These are phyloP conservation scores for Pholiota microspora DNA, from an alignment of 768 basidiomycete species.

Conservation along the genomic window DNA sequence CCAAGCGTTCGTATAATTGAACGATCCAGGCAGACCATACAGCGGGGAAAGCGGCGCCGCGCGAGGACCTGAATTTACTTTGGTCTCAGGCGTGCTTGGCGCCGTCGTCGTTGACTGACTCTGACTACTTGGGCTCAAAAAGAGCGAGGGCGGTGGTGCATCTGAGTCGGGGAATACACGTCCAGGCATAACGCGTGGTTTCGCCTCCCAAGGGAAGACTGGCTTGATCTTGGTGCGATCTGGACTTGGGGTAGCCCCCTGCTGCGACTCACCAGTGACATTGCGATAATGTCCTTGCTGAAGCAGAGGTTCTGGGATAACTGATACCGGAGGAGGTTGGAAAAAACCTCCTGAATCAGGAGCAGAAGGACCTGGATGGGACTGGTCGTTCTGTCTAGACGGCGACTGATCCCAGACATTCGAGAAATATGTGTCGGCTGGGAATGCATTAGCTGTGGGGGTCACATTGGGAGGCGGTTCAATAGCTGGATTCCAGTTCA, in stretches of 20 bases:
- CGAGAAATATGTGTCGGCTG: slow-evolving; percentile 74
- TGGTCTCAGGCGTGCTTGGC: slow-evolving; percentile 35
- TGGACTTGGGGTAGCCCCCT: slow-evolving; percentile 49
- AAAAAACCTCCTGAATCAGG: slow-evolving; percentile 54
- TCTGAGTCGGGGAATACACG: slow-evolving; percentile 75
- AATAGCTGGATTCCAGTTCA: slow-evolving; percentile 78
- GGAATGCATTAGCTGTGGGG: slow-evolving; percentile 57
- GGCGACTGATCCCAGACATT: slow-evolving; percentile 82
- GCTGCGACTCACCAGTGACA: slow-evolving; percentile 49
- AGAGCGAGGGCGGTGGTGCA: slow-evolving; percentile 47
- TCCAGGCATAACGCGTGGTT: slow-evolving; percentile 60
- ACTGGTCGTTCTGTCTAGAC: slow-evolving; percentile 36
- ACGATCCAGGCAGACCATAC: slow-evolving; percentile 51
- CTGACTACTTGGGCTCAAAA: slow-evolving; percentile 32
- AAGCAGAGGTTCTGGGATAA: slow-evolving; percentile 66
- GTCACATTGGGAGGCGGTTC: slow-evolving; percentile 73
- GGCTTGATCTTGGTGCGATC: slow-evolving; percentile 70
- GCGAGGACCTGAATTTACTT: slow-evolving; percentile 17
- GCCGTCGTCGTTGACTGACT: slow-evolving; percentile 36
- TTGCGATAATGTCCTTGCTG: slow-evolving; percentile 73
- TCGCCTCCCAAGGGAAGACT: slow-evolving; percentile 96
- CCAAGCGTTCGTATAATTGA: slow-evolving; percentile 82
- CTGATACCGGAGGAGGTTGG: slow-evolving; percentile 53
- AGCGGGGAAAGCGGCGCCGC: slow-evolving; percentile 38
- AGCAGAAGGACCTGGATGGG: slow-evolving; percentile 31